Evolutionary conservation across 495 filamentous ascomycete genomes (phyloP), one percentile per base, ranked within the genome.

Genomic region (Bathelium albidoporum): DNA sequence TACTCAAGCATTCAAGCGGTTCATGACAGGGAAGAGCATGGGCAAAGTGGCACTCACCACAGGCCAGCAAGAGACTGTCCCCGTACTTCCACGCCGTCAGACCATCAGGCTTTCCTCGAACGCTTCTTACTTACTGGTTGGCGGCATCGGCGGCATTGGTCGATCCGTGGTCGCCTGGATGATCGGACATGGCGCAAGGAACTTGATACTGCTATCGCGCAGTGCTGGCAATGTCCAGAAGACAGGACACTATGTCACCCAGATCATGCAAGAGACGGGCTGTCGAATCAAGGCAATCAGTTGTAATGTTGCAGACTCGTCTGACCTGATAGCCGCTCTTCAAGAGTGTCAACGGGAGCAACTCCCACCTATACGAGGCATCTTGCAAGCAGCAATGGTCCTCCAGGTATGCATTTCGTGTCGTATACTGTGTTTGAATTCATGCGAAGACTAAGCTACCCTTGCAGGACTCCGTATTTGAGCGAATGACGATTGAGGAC

Each of bases 11-110:
- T 83, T 88, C 70, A 79, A 82, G 63, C 68, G 73, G 7, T 70
- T 88, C 53, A 83, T 86, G 65, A 70, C 74, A 14, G 83, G 81
- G 32, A 81, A 79, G 44, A 70, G 78, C 4, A 70, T 78, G 14
- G 85, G 86, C 2, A 88, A 88, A 69, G 66, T 84, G 11, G 79
- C 87, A 12, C 70, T 88, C 12, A 72, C 77, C 20, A 73, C 75
- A 0, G 62, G 66, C 20, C 60, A 62, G 9, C 62, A 74, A 29
- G 55, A 59, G 24, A 45, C 61, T 3, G 67, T 69, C 11, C 31
- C 34, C 14, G 36, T 58, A 45, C 10, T 49, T 12, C 44, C 44
- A 20, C n/a, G 44, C 44, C 44, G 44, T 20, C 44, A 12, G 10
- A 63, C 32, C 61, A 16, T 49, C 31, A 11, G 43, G 32, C 29